Percentiles rank a stretch among this genome's conserved stretches.
Evolutionary conservation across 768 basidiomycete genomes (phyloP).

Genomic region (Rhodotorula babjevae): DNA sequence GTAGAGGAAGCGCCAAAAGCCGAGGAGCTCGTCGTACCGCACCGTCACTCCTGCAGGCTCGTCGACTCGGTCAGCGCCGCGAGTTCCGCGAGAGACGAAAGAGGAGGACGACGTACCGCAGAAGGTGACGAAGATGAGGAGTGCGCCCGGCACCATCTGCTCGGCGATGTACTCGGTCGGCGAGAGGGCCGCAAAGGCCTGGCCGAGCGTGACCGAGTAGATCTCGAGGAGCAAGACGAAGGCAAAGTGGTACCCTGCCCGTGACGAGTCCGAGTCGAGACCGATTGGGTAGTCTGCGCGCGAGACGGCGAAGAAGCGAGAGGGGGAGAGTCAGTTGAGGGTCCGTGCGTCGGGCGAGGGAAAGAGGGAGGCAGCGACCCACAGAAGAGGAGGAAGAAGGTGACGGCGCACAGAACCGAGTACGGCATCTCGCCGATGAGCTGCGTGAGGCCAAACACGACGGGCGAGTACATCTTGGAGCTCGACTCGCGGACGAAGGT

Average conservation of each 20-base stretch:
- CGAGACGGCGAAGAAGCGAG: background rate
- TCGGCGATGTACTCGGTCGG: constrained; percentile 58
- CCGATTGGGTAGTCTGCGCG: constrained; percentile 42
- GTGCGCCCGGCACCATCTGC: constrained; percentile 53
- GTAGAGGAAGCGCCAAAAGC: constrained; percentile 67
- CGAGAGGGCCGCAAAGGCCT: constrained; percentile 66
- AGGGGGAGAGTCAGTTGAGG: background rate
- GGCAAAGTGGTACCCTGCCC: constrained; percentile 50
- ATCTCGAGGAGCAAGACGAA: constrained; percentile 52
- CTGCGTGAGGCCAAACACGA: constrained; percentile 77
- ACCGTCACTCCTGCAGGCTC: constrained; percentile 60
- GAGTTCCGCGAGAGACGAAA: too few species aligned
- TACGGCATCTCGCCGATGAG: constrained; percentile 76
- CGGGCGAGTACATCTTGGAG: constrained; percentile 78
- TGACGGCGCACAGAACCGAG: constrained; percentile 62
- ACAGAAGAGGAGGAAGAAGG: constrained; percentile 62
- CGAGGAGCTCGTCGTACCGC: constrained; percentile 61
- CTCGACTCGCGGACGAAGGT: constrained; percentile 58
- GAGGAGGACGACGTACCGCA: constrained; percentile 53
- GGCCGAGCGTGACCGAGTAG: constrained; percentile 63
- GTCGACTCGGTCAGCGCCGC: background rate
- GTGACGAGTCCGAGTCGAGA: constrained; percentile 42
- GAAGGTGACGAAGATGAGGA: constrained; percentile 56
- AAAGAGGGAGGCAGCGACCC: background rate
- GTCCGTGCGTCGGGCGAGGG: background rate